A percentile compares a stretch with the other conserved stretches of the same genome.
These are phyloP conservation scores for Arabidopsis arenosa DNA, from an alignment of 345 rosid genomes.

Conservation along the genomic window DNA sequence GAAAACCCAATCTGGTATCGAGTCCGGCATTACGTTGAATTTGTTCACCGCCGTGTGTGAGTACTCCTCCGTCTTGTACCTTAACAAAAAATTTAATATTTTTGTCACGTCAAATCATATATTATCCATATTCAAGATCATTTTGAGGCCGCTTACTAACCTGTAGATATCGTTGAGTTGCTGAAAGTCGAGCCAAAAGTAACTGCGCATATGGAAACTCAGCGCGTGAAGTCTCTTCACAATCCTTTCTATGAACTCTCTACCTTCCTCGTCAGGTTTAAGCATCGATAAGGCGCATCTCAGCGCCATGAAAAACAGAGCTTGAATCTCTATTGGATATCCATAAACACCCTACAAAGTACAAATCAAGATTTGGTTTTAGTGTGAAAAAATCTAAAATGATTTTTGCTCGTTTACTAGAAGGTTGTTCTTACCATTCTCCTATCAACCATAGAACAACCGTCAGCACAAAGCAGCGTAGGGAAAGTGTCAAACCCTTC, in stretches of 20 bases:
- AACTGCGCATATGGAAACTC: constrained; percentile 64
- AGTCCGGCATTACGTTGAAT: constrained; percentile 67
- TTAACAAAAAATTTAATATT: no score
- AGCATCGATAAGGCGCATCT: constrained; percentile 65
- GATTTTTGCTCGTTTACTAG: neutral
- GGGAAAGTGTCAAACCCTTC: constrained; percentile 89
- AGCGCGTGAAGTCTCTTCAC: constrained; percentile 63
- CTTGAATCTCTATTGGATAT: constrained; percentile 83
- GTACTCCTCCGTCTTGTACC: constrained; percentile 63
- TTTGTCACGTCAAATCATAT: neutral
- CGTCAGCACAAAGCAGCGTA: constrained; percentile 76
- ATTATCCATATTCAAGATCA: neutral
- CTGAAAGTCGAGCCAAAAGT: constrained; percentile 70
- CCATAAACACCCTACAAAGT: constrained; percentile 73
- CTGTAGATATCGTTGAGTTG: constrained; percentile 69
- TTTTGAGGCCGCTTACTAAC: constrained; percentile 32
- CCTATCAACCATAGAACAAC: constrained; percentile 83
- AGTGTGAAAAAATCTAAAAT: neutral
- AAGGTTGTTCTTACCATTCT: constrained; percentile 63
- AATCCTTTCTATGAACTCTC: constrained; percentile 63
- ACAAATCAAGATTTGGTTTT: constrained; percentile 26
- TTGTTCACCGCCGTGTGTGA: constrained; percentile 72
- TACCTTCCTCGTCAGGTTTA: constrained; percentile 68
- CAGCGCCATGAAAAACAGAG: constrained; percentile 75
- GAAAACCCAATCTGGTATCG: constrained; percentile 70